phyloP scores from a whole-genome alignment of 2,329 filamentous ascomycete species.

The Fusarium tjaetaba region DNA sequence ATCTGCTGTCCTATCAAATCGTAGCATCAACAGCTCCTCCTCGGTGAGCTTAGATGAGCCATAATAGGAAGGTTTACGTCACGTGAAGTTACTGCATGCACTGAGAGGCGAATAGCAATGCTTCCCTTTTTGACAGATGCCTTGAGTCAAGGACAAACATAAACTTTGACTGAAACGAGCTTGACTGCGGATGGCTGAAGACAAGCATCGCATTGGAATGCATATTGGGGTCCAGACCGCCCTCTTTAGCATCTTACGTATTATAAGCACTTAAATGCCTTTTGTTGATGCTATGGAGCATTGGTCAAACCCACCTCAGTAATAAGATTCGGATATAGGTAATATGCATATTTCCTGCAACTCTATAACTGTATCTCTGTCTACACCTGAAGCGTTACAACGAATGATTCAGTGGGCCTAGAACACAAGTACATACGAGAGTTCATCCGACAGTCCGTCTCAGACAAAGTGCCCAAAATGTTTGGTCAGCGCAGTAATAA shows the following conservation, averaged over 20 bases:
- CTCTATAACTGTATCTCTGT: not conserved
- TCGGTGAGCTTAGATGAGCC: constrained; percentile 20
- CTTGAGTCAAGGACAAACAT: not conserved
- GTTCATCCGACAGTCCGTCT: not conserved
- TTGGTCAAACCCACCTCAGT: not conserved
- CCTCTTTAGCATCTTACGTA: not conserved
- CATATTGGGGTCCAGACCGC: not conserved
- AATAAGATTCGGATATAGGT: not conserved
- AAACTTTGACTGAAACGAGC: not conserved
- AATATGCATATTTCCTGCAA: constrained; percentile 3
- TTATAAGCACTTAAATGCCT: constrained; percentile 12
- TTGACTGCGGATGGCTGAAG: not conserved
- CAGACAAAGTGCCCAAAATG: not conserved
- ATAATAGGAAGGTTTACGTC: constrained; percentile 31
- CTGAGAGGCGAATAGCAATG: not conserved
- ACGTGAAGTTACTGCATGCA: constrained; percentile 23
- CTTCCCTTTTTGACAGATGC: not conserved
- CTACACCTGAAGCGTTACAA: constrained; percentile 1
- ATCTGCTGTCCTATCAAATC: not conserved
- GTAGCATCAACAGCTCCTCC: not conserved
- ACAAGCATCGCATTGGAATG: not conserved
- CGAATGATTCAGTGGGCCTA: not conserved
- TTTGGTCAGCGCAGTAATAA: constrained; percentile 6
- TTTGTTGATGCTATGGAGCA: not conserved
- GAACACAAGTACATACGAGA: not conserved